These are phyloP conservation scores for Medicago arabica DNA, from an alignment of 306 rosid genomes.

Conservation along the genomic window DNA sequence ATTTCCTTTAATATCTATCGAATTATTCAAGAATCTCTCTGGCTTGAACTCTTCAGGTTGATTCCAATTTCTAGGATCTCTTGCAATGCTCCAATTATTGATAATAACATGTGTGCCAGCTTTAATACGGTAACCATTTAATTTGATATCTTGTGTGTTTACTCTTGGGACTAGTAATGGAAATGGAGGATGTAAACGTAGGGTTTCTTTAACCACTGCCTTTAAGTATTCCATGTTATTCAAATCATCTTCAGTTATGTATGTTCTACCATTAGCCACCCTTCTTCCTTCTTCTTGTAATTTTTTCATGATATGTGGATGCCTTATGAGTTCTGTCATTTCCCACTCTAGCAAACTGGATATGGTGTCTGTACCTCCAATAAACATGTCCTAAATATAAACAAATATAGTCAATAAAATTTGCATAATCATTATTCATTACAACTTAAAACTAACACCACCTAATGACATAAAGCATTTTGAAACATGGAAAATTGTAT, in stretches of 20 bases:
- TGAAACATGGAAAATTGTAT: too few species aligned
- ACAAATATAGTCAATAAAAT: background rate
- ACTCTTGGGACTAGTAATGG: constrained; percentile 55
- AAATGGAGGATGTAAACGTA: constrained; percentile 50
- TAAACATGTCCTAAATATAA: constrained; percentile 36
- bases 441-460: too few species aligned
- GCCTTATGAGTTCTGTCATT: constrained; percentile 39
- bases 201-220: constrained; percentile 41
- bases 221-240: constrained; percentile 50
- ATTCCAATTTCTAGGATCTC: constrained; percentile 44
- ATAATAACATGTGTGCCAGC: constrained; percentile 24
- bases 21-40: constrained; percentile 47
- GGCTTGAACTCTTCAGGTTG: constrained; percentile 49
- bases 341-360: constrained; percentile 47
- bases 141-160: constrained; percentile 36
- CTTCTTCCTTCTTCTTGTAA: constrained; percentile 45
- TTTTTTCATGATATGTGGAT: constrained; percentile 52
- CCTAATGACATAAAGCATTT: too few species aligned
- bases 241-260: constrained; percentile 49
- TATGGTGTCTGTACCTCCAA: constrained; percentile 63
- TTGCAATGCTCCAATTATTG: constrained; percentile 31
- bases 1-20: constrained; percentile 44
- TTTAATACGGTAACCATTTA: constrained; percentile 21
- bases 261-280: constrained; percentile 27
- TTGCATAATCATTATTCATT: background rate